These are phyloP conservation scores for Diaporthe humulicola DNA, from an alignment of 2,329 filamentous ascomycete species.

Conservation along the genomic window DNA sequence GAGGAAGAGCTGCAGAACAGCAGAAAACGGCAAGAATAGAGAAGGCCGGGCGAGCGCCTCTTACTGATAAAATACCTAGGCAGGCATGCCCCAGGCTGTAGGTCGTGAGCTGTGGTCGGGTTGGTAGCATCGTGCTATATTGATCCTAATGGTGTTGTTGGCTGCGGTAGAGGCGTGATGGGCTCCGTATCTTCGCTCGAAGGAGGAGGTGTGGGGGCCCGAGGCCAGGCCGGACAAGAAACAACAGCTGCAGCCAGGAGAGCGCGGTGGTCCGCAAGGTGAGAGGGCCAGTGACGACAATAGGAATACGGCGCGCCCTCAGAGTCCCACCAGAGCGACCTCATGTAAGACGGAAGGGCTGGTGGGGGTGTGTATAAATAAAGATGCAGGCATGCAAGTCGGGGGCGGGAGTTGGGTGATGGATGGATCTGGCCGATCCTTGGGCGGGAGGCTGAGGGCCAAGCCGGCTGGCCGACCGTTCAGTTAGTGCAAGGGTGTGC, in stretches of 20 bases:
- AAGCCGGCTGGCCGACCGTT: no score
- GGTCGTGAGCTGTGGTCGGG: background rate
- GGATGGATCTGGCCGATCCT: constrained; percentile 32
- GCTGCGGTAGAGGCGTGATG: background rate
- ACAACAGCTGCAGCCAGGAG: constrained; percentile 10
- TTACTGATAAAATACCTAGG: background rate
- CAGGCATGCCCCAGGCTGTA: background rate
- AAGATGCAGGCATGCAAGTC: constrained; percentile 23
- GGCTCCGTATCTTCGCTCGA: constrained; percentile 15
- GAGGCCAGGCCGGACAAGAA: constrained; percentile 14
- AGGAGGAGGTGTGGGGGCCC: constrained; percentile 11
- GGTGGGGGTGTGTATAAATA: constrained; percentile 13
- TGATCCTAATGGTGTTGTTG: constrained; percentile 25
- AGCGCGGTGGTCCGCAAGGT: background rate
- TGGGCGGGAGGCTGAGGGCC: constrained; percentile 29
- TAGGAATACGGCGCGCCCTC: background rate
- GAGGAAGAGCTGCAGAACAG: constrained; percentile 2
- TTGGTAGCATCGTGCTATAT: constrained; percentile 31
- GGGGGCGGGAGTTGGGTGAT: background rate
- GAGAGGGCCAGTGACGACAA: background rate
- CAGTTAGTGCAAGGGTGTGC: background rate
- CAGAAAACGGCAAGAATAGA: background rate
- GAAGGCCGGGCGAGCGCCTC: background rate
- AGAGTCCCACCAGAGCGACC: background rate
- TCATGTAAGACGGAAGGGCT: background rate